Base-by-base conservation (phyloP, 306 rosid genomes). In the Pyrus bretschneideri region DNA sequence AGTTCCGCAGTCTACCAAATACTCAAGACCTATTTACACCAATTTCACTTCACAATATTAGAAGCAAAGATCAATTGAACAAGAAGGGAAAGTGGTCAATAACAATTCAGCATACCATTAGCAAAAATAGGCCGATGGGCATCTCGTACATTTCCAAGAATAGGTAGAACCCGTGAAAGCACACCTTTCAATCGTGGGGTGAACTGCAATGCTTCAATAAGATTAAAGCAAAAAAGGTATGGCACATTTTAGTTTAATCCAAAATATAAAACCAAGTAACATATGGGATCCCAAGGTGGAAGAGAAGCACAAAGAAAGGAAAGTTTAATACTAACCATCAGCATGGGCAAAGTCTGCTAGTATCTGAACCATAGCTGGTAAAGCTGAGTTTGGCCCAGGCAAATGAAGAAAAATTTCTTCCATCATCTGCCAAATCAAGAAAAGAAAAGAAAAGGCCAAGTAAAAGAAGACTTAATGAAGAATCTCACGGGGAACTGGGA, bases 91-190 rank as follows among this genome's bases (percentile, higher is more conserved):
- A 66, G 35, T 81, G 49, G 29, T 51, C 62, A 72, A 54, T 77
- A 72, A 81, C 67, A 78, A 55, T 78, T 75, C 69, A 76, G 70
- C 89, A 61, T 66, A 94, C 98, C 98, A 73, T 90, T 91, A 78
- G 98, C 97, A 81, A 91, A 94, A 82, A 92, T 87, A 42, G 97
- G 93, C 70, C 97, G 83, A 70, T 94, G 88, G 73, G 76, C 80
- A 61, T 94, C 98, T 49, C 98, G 90, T 67, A 91, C 98, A 90
- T 83, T 94, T 84, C 98, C 98, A 73, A 91, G 93, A 80, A 94
- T 86, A 68, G 98, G 98, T 81, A 94, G 81, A 83, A 94, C 91
- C 75, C 97, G 91, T 38, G 98, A 94, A 75, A 94, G 97, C 69
- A 94, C 97, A 81, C 86, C 89, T 90, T 91, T 94, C 84, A 94